Evolutionary conservation across 139 green algal species (phyloP).

Genomic region (Diplosphaera chodatii): DNA sequence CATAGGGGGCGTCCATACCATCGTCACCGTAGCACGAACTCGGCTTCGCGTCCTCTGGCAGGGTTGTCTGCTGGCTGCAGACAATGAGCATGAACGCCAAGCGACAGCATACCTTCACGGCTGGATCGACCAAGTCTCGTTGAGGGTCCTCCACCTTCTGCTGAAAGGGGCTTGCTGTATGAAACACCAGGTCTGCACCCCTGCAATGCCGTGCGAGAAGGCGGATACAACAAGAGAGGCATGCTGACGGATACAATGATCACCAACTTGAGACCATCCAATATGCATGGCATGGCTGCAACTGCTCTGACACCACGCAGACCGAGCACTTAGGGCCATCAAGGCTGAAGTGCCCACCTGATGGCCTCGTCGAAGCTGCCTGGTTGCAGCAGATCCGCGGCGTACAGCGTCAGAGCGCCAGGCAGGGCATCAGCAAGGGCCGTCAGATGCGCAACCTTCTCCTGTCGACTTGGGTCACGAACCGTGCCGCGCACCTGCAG

Average conservation of each 20-base stretch:
- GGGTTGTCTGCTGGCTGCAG: too few relatives aligned
- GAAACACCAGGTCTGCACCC: not conserved
- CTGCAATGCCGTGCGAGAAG: not conserved
- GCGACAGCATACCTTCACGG: too few relatives aligned
- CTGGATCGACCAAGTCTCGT: slow-evolving; percentile 7
- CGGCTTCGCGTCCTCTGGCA: too few relatives aligned
- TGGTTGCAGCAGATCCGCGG: slow-evolving; percentile 39
- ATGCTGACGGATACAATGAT: not conserved
- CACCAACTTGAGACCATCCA: too few relatives aligned
- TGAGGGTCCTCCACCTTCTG: slow-evolving; percentile 33
- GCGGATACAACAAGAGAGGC: too few relatives aligned
- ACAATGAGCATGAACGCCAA: too few relatives aligned
- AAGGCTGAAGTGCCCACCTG: too few relatives aligned
- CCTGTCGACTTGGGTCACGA: slow-evolving; percentile 9
- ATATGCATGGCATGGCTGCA: too few relatives aligned
- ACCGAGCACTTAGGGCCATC: too few relatives aligned
- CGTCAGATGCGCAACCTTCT: slow-evolving; percentile 20
- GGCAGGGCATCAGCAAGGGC: slow-evolving; percentile 26
- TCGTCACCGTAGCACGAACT: too few relatives aligned
- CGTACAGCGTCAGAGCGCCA: slow-evolving; percentile 28
- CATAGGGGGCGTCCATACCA: too few relatives aligned
- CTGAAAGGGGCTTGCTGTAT: not conserved
- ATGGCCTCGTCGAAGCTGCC: slow-evolving; percentile 35
- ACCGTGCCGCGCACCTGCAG: slow-evolving; percentile 23
- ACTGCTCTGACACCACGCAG: too few relatives aligned